Evolutionary conservation across 2,329 filamentous ascomycete species (phyloP), one percentile per base, ranked within the genome.

Genomic region (Didymella lethalis): DNA sequence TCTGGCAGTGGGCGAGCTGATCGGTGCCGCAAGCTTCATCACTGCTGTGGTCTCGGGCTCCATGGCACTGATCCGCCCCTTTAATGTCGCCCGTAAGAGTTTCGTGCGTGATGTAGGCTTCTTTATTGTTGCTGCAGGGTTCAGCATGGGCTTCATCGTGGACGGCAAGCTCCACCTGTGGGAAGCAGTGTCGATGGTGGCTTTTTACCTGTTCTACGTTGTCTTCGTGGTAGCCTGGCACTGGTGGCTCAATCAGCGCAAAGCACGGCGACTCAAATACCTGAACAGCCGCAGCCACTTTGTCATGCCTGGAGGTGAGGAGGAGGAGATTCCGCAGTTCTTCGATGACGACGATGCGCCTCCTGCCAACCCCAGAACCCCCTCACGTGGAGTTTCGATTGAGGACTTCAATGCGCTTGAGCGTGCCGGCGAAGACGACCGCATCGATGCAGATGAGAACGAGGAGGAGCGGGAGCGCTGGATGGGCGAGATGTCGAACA

Each of bases 21-120:
- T 99, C 52, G 95, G 95, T 32, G 95, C 95, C 11, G 95, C 95
- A 32, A 88, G 92, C 63, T 99, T 99, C 79, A 99, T 99, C 76
- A 96, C 93, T 1, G 91, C 93, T 1, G 94, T 99, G 18, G 95
- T 99, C 32, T 93, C 94, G 5, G 95, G 95, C 16, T 96, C 93
- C 55, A 99, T 99, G 95, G 95, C 94, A 14, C 79, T 99, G 54
- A 93, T 97, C n/a, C 86, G 92, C 64, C 95, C 97, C 53, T 99
- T 99, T 77, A 90, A 89, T 65, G 95, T 99, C 51, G 91, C 92
- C 52, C 89, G 88, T 69, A 91, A 90, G 76, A 95, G 92, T 34
- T 99, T 98, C 74, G 85, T 97, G 23, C 86, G 95, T 64, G 95
- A 99, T 72, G 90, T 98, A 11, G 85, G 88, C 57, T 99, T 97